phyloP scores from a whole-genome alignment of 805 yeast species.

The Candida nemodendra region DNA sequence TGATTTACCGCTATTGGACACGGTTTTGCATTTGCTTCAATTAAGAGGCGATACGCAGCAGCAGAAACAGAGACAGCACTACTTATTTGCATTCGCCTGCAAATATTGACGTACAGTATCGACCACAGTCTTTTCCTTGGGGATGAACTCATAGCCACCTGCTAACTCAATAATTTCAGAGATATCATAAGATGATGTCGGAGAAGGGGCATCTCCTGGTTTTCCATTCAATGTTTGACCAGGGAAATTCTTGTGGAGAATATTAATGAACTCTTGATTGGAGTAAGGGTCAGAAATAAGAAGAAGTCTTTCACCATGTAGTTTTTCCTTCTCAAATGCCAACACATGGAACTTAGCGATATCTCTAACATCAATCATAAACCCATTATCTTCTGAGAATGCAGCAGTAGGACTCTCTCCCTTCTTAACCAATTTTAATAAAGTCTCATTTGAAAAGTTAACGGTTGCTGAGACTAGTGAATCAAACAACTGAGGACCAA shows the following conservation, averaged over 20 bases:
- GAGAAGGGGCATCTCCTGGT: background rate
- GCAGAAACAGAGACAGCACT: no score
- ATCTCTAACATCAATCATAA: constrained; percentile 38
- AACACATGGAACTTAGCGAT: constrained; percentile 48
- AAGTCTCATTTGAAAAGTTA: constrained; percentile 34
- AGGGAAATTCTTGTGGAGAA: constrained; percentile 39
- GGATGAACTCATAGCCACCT: constrained; percentile 37
- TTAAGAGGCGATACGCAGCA: no score
- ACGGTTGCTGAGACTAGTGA: constrained; percentile 17
- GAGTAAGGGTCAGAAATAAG: constrained; percentile 9
- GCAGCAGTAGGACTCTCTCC: constrained; percentile 27
- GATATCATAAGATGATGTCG: constrained; percentile 1
- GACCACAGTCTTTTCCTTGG: constrained; percentile 36
- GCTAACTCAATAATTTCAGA: constrained; percentile 2
- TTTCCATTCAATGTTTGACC: constrained; percentile 18
- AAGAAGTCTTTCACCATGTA: constrained; percentile 34
- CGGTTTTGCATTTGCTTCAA: no score
- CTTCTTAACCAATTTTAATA: background rate
- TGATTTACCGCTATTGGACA: no score
- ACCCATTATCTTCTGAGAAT: constrained; percentile 23
- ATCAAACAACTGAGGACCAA: constrained; percentile 47
- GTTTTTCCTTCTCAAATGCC: constrained; percentile 11
- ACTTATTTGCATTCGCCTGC: no score
- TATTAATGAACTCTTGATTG: constrained; percentile 14
- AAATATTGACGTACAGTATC: constrained; percentile 40